phyloP scores from a whole-genome alignment of 352 stramenopile genomes.

The Phytophthora sojae region DNA sequence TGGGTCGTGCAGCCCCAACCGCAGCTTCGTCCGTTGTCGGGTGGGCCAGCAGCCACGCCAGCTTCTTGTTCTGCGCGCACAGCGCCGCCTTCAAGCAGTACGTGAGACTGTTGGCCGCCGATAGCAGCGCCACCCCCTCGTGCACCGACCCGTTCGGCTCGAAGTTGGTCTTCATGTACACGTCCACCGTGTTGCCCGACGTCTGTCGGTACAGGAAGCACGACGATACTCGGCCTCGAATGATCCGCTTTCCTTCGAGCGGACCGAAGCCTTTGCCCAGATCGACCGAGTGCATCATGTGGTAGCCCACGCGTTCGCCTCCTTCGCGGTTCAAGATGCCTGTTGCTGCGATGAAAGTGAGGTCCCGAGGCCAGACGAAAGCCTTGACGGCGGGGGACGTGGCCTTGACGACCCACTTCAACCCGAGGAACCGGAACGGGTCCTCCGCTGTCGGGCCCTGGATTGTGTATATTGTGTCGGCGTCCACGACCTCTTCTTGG shows the following conservation, averaged over 20 bases:
- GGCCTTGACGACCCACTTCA: slow-evolving; percentile 54
- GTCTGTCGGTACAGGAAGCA: slow-evolving; percentile 56
- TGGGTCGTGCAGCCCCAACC: slow-evolving; percentile 23
- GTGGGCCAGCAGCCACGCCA: slow-evolving; percentile 51
- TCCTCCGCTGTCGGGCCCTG: slow-evolving; percentile 40
- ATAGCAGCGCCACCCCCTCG: slow-evolving; percentile 39
- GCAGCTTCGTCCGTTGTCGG: slow-evolving; percentile 22
- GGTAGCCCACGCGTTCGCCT: slow-evolving; percentile 62
- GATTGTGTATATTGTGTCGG: slow-evolving; percentile 48
- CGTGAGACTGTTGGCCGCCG: slow-evolving; percentile 45
- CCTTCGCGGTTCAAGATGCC: slow-evolving; percentile 48
- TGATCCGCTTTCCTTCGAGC: slow-evolving; percentile 38
- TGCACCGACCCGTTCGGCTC: slow-evolving; percentile 45
- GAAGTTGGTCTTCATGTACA: slow-evolving; percentile 62
- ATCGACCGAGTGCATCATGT: slow-evolving; percentile 62
- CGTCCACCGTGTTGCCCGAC: slow-evolving; percentile 44
- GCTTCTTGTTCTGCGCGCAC: slow-evolving; percentile 64
- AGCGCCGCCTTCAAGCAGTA: slow-evolving; percentile 42
- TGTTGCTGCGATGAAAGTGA: slow-evolving; percentile 56
- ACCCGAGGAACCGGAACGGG: slow-evolving; percentile 52
- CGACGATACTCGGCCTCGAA: slow-evolving; percentile 52
- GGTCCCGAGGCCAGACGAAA: slow-evolving; percentile 51
- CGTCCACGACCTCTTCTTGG: slow-evolving; percentile 45
- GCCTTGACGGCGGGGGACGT: slow-evolving; percentile 37
- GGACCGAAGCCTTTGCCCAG: slow-evolving; percentile 41